Base-by-base conservation (phyloP, 495 filamentous ascomycete species). In the Ramalina peruviana region DNA sequence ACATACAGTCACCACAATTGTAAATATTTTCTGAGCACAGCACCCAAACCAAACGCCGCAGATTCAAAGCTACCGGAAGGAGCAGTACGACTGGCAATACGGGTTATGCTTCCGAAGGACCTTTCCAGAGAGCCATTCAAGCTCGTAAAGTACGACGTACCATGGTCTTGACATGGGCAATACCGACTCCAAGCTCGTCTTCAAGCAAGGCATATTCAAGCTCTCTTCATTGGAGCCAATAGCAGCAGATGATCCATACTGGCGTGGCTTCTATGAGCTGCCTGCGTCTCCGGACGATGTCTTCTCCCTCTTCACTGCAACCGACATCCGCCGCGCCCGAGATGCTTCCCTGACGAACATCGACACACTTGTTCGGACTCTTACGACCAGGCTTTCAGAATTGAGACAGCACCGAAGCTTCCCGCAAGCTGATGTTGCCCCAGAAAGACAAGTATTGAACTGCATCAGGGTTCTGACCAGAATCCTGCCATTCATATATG, bases 201-300 rank as follows among this genome's bases (percentile, higher is more conserved):
- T 99, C 79, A 99, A 97, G 68, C 85, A 95, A 66, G 92, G 89
- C 64, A 95, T 99, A 72, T 99, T 99, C 72, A 81, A 83, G 62
- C 80, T 99, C 48, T 93, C 88, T 16, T 89, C 95, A 64, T 81
- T 92, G 63, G 78, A 82, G 57, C 75, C 84, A 57, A 97, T 99
- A 58, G 77, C 88, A 40, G 78, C 86, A 39, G 81, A 89, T 63
- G 88, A 95, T 71, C 73, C 80, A 12, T 97, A 94, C 71, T 99
- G 92, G 92, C 77, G 86, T 48, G 85, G 87, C 58, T 99, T 96
- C 70, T 96, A 90, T 88, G 86, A 96, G 67, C 82, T 99, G 20
- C 92, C 93, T 54, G 93, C 97, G 66, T 88, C 88, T 13, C 76
- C 86, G 36, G 92, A 97, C 54, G 92, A 99, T 69, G 81, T 97